Conservation (phyloP, 1,284 basidiomycete genomes). For the Athelia psychrophila region DNA sequence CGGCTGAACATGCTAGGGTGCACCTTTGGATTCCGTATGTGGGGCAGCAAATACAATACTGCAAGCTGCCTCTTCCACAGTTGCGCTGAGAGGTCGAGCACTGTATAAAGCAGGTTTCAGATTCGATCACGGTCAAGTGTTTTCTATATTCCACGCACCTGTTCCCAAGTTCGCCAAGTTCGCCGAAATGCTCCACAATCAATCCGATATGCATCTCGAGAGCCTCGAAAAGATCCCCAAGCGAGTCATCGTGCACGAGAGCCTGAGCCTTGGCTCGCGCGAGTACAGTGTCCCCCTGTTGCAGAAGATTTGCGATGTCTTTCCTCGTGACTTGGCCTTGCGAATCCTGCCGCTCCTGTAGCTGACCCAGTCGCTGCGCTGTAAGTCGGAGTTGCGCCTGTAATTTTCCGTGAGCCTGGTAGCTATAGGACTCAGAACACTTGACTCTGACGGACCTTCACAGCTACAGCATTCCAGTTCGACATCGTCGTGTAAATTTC, state of each 20-base stretch:
- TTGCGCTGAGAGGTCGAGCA: slow-evolving; percentile 43
- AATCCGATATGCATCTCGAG: slow-evolving; percentile 66
- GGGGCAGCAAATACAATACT: slow-evolving; percentile 64
- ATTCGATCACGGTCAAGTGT: neutral
- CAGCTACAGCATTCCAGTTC: slow-evolving; percentile 41
- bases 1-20: neutral
- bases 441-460: slow-evolving; percentile 37
- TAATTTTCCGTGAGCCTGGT: neutral
- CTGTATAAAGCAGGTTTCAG: slow-evolving; percentile 6
- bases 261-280: slow-evolving; percentile 70
- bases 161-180: slow-evolving; percentile 55
- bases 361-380: slow-evolving; percentile 61
- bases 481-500: slow-evolving; percentile 15
- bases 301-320: slow-evolving; percentile 65
- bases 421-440: neutral
- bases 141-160: slow-evolving; percentile 34
- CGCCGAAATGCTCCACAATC: slow-evolving; percentile 53
- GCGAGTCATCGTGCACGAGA: slow-evolving; percentile 59
- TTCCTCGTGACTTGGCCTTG: slow-evolving; percentile 55
- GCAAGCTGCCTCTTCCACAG: slow-evolving; percentile 59
- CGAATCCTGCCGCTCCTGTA: slow-evolving; percentile 67
- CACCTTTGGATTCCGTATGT: slow-evolving; percentile 58
- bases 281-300: slow-evolving; percentile 54
- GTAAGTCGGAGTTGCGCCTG: slow-evolving; percentile 64
- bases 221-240: slow-evolving; percentile 58